phyloP scores from a whole-genome alignment of 2,329 filamentous ascomycete genomes.

The Fonsecaea pedrosoi region DNA sequence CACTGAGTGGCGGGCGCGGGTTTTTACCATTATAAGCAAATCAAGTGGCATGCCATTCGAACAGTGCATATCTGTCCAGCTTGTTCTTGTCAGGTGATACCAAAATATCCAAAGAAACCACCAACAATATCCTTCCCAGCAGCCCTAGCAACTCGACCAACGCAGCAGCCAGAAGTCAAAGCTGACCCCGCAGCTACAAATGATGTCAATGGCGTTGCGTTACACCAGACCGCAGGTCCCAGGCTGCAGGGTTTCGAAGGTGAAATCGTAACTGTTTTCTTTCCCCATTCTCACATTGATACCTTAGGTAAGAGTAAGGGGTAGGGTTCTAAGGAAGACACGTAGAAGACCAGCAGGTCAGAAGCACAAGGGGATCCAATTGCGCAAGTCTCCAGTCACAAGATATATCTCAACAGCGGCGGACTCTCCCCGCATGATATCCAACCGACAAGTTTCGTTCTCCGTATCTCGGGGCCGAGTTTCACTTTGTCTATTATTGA shows the following conservation, averaged over 20 bases:
- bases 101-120: background rate
- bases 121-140: background rate
- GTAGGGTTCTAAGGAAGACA: too few species aligned
- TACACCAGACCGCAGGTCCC: background rate
- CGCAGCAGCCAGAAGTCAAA: background rate
- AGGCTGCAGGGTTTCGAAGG: background rate
- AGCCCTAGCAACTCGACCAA: background rate
- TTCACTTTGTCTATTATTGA: background rate
- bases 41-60: background rate
- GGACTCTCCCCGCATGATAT: background rate
- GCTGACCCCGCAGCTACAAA: constrained; percentile 6
- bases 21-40: background rate
- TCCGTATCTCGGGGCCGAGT: background rate
- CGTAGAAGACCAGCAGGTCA: background rate
- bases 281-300: too few species aligned
- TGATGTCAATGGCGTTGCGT: constrained; percentile 13
- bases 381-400: background rate
- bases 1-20: background rate
- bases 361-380: background rate
- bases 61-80: constrained; percentile 3
- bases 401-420: background rate
- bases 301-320: background rate
- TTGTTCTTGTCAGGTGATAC: background rate
- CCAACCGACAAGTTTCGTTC: background rate
- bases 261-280: background rate